These are phyloP conservation scores for Alloteropsis semialata DNA, from an alignment of 176 grass and related monocot genomes.

Conservation along the genomic window DNA sequence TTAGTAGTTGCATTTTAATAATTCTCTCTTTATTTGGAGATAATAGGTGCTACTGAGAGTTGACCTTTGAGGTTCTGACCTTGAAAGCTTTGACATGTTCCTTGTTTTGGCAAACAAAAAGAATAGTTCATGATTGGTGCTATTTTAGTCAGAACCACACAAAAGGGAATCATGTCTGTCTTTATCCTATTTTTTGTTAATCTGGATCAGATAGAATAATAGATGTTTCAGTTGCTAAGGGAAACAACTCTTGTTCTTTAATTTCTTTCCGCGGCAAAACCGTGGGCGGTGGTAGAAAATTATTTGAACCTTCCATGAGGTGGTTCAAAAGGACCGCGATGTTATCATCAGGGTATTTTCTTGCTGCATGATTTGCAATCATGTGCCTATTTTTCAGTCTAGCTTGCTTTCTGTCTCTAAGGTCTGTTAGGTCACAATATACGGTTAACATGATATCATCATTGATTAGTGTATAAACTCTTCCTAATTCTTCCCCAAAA, in stretches of 20 bases:
- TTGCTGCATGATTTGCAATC: neutral
- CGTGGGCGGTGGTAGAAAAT: neutral
- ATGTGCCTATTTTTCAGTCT: neutral
- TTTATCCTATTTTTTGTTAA: neutral
- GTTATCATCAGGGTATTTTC: neutral
- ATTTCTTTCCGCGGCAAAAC: neutral
- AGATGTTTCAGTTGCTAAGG: neutral
- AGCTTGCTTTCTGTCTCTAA: neutral
- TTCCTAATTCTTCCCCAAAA: neutral
- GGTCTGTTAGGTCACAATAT: neutral
- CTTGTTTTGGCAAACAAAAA: neutral
- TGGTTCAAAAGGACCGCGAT: neutral
- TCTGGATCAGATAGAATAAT: neutral
- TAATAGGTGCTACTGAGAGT: neutral
- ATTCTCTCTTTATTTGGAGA: neutral
- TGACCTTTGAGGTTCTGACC: slow-evolving; percentile 22
- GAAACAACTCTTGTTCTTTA: neutral
- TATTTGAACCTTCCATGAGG: neutral
- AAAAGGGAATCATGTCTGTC: neutral
- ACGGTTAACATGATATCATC: neutral
- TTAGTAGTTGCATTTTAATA: neutral
- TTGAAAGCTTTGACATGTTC: neutral
- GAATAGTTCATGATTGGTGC: slow-evolving; percentile 9
- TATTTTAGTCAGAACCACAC: slow-evolving; percentile 24
- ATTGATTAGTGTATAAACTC: neutral